Evolutionary conservation across 139 green algal genomes (phyloP), one percentile per base, ranked within the genome.

Genomic region (Chlorella sp.): DNA sequence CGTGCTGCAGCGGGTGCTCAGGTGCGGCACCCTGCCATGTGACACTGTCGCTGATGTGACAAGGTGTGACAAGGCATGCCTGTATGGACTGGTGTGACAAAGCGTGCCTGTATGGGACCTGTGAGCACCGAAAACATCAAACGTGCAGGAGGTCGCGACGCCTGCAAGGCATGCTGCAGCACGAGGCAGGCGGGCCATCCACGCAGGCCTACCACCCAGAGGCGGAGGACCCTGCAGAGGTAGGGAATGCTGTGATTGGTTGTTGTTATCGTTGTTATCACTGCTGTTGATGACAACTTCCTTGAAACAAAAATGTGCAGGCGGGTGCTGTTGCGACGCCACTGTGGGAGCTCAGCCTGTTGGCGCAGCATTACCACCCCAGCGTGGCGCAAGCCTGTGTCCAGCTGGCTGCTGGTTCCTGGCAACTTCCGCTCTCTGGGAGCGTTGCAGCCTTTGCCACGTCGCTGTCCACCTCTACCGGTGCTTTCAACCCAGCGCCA

Each of bases 101-200:
- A n/a, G n/a, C n/a, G n/a, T n/a, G n/a, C n/a, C n/a, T n/a, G n/a
- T n/a, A n/a, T n/a, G n/a, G n/a, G n/a, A n/a, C n/a, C n/a, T n/a
- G n/a, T n/a, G n/a, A n/a, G n/a, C 26, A 30, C 44, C 62, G n/a
- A 51, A 32, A 30, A 64, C 7, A 26, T 64, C 4, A 20, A 17
- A n/a, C 6, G 20, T 36, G 38, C 88, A 92, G 89, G 74, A 57
- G 88, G 25, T 90, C 95, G 80, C 87, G 88, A 18, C 88, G 89
- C 41, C 90, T 98, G 64, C 64, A 87, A 28, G 75, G 75, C 76
- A 85, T 95, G 89, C 87, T 98, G 64, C 91, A 96, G 41, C 91
- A 94, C 74, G 95, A 96, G 62, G 87, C 88, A 16, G 94, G 89
- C 1, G 81, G 84, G 17, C 57, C 62, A 4, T 28, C 70, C 7